Conservation (phyloP, 2,329 filamentous ascomycete genomes). For the Cytospora piceae region DNA sequence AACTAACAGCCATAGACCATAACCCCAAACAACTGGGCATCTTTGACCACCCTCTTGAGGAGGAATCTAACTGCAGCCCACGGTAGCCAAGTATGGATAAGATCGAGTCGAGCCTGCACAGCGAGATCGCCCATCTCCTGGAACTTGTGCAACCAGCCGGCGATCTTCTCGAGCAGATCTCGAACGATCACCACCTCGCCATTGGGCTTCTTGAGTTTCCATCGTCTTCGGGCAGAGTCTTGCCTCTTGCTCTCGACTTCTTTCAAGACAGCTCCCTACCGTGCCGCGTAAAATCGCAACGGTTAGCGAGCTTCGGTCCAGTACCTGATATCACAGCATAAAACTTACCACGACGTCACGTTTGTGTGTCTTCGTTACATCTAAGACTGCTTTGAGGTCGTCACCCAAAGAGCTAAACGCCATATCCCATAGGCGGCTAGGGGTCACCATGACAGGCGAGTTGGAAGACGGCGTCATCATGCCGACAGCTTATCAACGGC, state of each 20-base stretch:
- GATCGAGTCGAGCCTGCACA: not conserved
- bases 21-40: not conserved
- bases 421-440: too few relatives aligned
- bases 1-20: not conserved
- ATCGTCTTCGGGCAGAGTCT: not conserved
- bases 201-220: not conserved
- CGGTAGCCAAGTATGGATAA: too few relatives aligned
- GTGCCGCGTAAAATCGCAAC: too few relatives aligned
- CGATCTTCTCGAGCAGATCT: conserved; percentile 14
- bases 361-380: too few relatives aligned
- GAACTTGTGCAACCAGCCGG: conserved; percentile 1
- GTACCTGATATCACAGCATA: too few relatives aligned
- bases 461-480: too few relatives aligned
- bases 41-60: not conserved
- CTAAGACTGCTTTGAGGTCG: too few relatives aligned
- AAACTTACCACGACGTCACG: too few relatives aligned
- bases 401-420: too few relatives aligned
- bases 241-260: not conserved
- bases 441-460: not conserved
- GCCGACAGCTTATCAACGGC: too few relatives aligned
- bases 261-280: not conserved
- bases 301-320: too few relatives aligned
- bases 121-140: not conserved
- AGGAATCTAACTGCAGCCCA: not conserved
- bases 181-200: not conserved